phyloP scores from a whole-genome alignment of 2,329 filamentous ascomycete genomes.

The Neodidymelliopsis sp. region DNA sequence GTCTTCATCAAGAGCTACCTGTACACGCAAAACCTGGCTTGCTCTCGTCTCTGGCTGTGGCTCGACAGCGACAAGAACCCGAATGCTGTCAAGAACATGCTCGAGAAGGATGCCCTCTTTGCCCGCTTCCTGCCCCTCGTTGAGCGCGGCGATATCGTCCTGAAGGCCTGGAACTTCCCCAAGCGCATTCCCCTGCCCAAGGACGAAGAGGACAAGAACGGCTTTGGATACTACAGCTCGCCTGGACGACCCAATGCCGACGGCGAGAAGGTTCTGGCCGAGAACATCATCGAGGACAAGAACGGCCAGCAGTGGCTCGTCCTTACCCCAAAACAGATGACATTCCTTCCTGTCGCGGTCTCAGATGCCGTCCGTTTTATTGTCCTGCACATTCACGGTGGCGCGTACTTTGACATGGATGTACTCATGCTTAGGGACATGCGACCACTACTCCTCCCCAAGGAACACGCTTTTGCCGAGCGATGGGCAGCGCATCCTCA shows the following conservation, averaged over 20 bases:
- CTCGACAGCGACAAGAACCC: constrained; percentile 62
- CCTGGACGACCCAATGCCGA: constrained; percentile 54
- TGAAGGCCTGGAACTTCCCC: constrained; percentile 64
- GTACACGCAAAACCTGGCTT: constrained; percentile 64
- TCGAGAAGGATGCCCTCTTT: constrained; percentile 60
- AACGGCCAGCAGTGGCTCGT: constrained; percentile 62
- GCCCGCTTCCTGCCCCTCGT: constrained; percentile 62
- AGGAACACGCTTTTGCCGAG: constrained; percentile 62
- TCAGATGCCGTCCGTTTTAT: constrained; percentile 64
- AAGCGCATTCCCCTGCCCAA: constrained; percentile 60
- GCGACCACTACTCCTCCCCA: constrained; percentile 60
- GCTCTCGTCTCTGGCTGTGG: constrained; percentile 62
- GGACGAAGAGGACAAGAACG: constrained; percentile 57
- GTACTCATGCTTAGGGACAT: constrained; percentile 63
- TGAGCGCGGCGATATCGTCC: constrained; percentile 59
- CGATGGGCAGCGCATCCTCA: constrained; percentile 62
- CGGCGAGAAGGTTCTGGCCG: constrained; percentile 56
- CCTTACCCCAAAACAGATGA: constrained; percentile 63
- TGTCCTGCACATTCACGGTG: constrained; percentile 62
- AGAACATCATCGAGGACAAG: constrained; percentile 60
- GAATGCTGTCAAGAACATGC: constrained; percentile 60
- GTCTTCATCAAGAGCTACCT: constrained; percentile 65
- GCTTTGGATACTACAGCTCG: constrained; percentile 58
- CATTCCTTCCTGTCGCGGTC: constrained; percentile 64
- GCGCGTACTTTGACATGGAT: constrained; percentile 65